These are phyloP conservation scores for Colletotrichum endophyticum DNA, from an alignment of 2,329 filamentous ascomycete genomes.

Conservation along the genomic window DNA sequence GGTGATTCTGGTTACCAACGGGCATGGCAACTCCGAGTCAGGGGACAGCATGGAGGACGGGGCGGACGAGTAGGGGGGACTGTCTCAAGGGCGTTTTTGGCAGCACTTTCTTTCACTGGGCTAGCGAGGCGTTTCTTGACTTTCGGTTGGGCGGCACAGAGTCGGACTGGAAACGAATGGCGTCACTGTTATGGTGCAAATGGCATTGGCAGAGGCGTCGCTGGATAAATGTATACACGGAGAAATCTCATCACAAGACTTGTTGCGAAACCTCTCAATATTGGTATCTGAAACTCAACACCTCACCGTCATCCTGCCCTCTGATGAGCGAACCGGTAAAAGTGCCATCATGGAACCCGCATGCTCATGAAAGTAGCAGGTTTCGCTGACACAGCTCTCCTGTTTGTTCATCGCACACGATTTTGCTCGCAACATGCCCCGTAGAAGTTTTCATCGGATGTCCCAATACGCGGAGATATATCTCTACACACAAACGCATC, in stretches of 20 bases:
- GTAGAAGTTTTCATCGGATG: not conserved
- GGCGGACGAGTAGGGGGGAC: not conserved
- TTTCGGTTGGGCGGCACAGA: not conserved
- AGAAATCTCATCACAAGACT: not conserved
- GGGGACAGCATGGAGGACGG: conserved; percentile 12
- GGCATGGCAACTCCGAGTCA: conserved; percentile 15
- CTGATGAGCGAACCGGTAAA: not conserved
- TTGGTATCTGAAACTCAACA: conserved; percentile 3
- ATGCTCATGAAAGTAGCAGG: not conserved
- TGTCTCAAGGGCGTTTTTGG: not conserved
- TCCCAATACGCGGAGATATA: not conserved
- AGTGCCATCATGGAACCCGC: not conserved
- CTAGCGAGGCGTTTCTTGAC: not conserved
- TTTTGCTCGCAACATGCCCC: not conserved
- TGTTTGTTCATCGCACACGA: not conserved
- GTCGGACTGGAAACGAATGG: not conserved
- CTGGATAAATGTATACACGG: not conserved
- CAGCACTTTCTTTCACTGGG: not conserved
- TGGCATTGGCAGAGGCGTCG: not conserved
- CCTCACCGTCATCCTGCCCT: not conserved
- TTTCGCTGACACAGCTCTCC: not conserved
- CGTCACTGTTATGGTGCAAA: not conserved
- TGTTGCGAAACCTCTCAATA: not conserved
- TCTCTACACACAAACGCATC: not conserved
- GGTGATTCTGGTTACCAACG: conserved; percentile 44